Base-by-base conservation (phyloP, 805 yeast species). In the Candida nitratophila region DNA sequence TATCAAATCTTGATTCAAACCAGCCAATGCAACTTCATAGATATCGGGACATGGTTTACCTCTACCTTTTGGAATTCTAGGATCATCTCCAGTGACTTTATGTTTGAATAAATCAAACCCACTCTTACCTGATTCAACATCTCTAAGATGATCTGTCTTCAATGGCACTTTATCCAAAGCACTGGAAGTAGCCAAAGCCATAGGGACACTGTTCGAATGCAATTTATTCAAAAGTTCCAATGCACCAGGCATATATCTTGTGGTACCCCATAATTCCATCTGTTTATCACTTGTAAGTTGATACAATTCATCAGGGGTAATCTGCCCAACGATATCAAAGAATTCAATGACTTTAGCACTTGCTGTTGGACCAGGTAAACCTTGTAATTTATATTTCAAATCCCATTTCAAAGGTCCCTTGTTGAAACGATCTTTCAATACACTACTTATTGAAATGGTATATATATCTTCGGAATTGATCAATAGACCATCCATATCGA, bases 41-140 rank as follows among this genome's bases (percentile, higher is more conserved):
- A 93, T 89, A 60, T 90, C 95, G 2, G 99, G 99, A 47, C 71
- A 70, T 14, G 99, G 99, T 61, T 93, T 93, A 6, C 99, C 98
- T 49, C 82, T 74, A 3, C 96, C 98, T 15, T 68, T 70, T 2
- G 91, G 86, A 45, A 93, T 79, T 37, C 95, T 74, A 31, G 77
- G 68, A 57, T 93, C 93, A 66, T 93, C 99, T 6, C 98, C 98
- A 1, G 91, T 83, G 31, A 91, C 84, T 19, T 85, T 70, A 50
- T 82, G 86, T 7, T 62, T 63, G 14, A 71, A 70, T 56, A 93
- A 93, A 29, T 74, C 58, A 2, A 73, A 73, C 52, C 87, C 86
- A 1, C 81, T 79, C n/a, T 75, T 64, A 26, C 37, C 37, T 24
- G 27, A 7, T 10, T 40, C 12, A 4, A 12, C 12, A 2, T 48